These are phyloP conservation scores for Daldinia decipiens DNA, from an alignment of 495 filamentous ascomycete species.

Conservation along the genomic window DNA sequence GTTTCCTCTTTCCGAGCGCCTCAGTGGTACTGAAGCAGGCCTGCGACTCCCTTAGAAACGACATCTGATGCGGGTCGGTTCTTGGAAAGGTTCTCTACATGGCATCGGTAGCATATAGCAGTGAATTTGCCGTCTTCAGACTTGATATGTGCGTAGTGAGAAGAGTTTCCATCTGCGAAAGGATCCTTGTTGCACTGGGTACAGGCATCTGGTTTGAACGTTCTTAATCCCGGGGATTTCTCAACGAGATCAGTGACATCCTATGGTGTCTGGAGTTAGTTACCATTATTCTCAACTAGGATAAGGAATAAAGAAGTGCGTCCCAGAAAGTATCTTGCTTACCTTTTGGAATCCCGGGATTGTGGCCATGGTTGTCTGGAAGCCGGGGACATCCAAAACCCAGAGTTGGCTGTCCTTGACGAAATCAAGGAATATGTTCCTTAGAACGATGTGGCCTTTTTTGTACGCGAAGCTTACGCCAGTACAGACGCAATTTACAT, in stretches of 20 bases:
- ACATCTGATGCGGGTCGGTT: no score
- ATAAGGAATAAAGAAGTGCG: background rate
- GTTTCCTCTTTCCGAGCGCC: no score
- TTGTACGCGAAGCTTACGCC: background rate
- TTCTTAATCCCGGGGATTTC: background rate
- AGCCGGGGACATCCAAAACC: background rate
- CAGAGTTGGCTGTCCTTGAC: slow-evolving; percentile 10
- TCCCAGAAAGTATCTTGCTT: background rate
- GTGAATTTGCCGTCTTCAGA: no score
- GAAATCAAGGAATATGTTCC: background rate
- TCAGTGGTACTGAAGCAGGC: no score
- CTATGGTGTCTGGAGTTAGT: background rate
- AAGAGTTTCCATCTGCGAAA: background rate
- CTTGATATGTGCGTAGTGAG: no score
- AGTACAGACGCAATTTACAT: background rate
- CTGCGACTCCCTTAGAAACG: no score
- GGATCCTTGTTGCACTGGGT: background rate
- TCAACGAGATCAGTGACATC: background rate
- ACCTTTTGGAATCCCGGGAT: background rate
- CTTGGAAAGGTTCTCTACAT: no score
- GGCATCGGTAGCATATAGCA: no score
- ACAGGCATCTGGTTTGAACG: background rate
- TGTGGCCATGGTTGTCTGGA: background rate
- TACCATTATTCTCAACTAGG: background rate
- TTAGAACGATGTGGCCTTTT: background rate